These are phyloP conservation scores for Fusarium sp. DNA, from an alignment of 2,329 filamentous ascomycete genomes.

Conservation along the genomic window DNA sequence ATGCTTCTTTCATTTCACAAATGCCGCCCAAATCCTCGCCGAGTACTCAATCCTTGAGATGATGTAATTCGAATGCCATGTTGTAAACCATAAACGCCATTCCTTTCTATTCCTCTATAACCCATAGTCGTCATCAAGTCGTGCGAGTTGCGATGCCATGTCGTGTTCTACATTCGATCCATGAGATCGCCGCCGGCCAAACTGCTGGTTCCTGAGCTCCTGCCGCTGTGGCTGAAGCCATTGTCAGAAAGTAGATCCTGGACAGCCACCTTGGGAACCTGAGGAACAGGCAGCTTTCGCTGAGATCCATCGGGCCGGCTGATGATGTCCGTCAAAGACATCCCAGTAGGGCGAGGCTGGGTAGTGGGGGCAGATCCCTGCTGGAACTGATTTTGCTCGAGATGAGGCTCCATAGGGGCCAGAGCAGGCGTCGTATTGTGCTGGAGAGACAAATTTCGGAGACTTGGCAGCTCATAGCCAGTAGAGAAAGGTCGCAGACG, in stretches of 20 bases:
- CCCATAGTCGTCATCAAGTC: slow-evolving; percentile 51
- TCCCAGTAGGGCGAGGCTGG: slow-evolving; percentile 66
- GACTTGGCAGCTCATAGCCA: slow-evolving; percentile 82
- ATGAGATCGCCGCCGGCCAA: slow-evolving; percentile 76
- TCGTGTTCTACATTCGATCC: slow-evolving; percentile 58
- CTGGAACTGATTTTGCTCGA: slow-evolving; percentile 55
- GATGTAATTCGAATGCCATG: slow-evolving; percentile 41
- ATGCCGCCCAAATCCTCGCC: slow-evolving; percentile 39
- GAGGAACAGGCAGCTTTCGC: slow-evolving; percentile 89
- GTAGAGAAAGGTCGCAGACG: slow-evolving; percentile 83
- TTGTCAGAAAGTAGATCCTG: slow-evolving; percentile 81
- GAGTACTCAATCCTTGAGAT: slow-evolving; percentile 37
- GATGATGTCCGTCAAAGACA: slow-evolving; percentile 92
- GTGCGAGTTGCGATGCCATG: slow-evolving; percentile 42
- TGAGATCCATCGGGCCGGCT: slow-evolving; percentile 86
- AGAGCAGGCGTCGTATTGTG: slow-evolving; percentile 64
- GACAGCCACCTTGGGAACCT: slow-evolving; percentile 88
- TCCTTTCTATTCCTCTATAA: slow-evolving; percentile 53
- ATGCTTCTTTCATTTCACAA: slow-evolving; percentile 37
- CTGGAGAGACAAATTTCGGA: slow-evolving; percentile 70
- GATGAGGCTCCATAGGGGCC: slow-evolving; percentile 66
- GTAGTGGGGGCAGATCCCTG: slow-evolving; percentile 62
- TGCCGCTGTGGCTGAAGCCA: slow-evolving; percentile 75
- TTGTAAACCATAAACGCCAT: slow-evolving; percentile 49
- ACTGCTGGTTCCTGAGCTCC: slow-evolving; percentile 81